Conservation (phyloP, 2,329 filamentous ascomycete genomes). For the Taxawa tesnikishii region DNA sequence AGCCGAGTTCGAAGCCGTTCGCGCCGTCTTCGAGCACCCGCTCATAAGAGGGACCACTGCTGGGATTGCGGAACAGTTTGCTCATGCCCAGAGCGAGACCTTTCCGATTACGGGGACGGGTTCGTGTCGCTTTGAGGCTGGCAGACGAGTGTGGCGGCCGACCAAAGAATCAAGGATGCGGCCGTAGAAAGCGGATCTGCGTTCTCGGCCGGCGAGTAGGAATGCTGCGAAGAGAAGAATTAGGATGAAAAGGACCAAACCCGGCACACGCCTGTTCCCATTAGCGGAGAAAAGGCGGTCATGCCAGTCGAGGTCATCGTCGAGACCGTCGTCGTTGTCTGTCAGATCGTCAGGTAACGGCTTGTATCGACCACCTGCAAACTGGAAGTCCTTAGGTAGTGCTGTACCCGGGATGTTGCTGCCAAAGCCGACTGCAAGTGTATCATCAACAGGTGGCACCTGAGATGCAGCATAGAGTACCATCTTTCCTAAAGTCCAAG, state of each 20-base stretch:
- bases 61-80: conserved; percentile 51
- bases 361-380: conserved; percentile 49
- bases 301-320: conserved; percentile 39
- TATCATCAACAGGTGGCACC: conserved; percentile 50
- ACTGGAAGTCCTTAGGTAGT: conserved; percentile 59
- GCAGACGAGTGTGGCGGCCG: conserved; percentile 36
- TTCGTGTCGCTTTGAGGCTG: no score
- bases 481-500: conserved; percentile 96
- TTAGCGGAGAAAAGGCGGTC: conserved; percentile 50
- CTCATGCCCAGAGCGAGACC: conserved; percentile 16
- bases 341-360: conserved; percentile 24
- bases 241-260: conserved; percentile 65
- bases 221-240: conserved; percentile 58
- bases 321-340: conserved; percentile 24
- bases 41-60: conserved; percentile 51
- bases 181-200: conserved; percentile 46
- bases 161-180: conserved; percentile 39
- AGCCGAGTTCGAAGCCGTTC: conserved; percentile 65
- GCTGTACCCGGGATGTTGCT: conserved; percentile 55
- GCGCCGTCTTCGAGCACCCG: conserved; percentile 71
- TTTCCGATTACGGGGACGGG: conserved; percentile 17
- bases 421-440: conserved; percentile 80
- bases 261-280: conserved; percentile 55
- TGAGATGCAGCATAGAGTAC: conserved; percentile 88
- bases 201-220: conserved; percentile 68